These are phyloP conservation scores for Oxyria digyna DNA, from an alignment of 148 eudicot genomes.

Conservation along the genomic window DNA sequence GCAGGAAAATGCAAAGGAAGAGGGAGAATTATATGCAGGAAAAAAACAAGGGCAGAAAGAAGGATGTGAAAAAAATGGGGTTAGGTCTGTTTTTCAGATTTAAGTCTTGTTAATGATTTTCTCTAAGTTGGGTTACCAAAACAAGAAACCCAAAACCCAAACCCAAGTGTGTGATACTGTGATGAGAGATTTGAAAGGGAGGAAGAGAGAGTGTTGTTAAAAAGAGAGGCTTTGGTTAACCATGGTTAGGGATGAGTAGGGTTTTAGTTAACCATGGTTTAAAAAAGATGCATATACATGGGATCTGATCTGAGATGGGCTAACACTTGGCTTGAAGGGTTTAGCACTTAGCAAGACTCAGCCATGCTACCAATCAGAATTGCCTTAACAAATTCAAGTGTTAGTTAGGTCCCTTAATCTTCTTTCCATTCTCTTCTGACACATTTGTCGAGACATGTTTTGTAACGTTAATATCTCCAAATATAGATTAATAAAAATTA, in stretches of 20 bases:
- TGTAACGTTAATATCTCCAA: too few relatives aligned
- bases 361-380: constrained; percentile 8
- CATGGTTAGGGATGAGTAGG: not conserved
- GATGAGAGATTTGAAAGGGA: not conserved
- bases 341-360: constrained; percentile 2
- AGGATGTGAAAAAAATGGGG: not conserved
- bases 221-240: not conserved
- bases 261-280: not conserved
- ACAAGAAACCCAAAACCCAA: not conserved
- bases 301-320: not conserved
- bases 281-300: too few relatives aligned
- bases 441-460: too few relatives aligned
- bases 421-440: too few relatives aligned
- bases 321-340: constrained; percentile 1
- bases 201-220: constrained; percentile 1
- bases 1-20: not conserved
- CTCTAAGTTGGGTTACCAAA: constrained; percentile 6
- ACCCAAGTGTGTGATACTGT: too few relatives aligned
- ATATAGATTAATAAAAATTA: too few relatives aligned
- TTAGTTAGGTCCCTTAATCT: too few relatives aligned
- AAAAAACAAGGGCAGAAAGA: not conserved
- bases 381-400: not conserved
- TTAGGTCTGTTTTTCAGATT: constrained; percentile 1
- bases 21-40: not conserved
- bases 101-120: not conserved